Evolutionary conservation across 1,284 basidiomycete species (phyloP).

Genomic region (Bondarzewia mesenterica): DNA sequence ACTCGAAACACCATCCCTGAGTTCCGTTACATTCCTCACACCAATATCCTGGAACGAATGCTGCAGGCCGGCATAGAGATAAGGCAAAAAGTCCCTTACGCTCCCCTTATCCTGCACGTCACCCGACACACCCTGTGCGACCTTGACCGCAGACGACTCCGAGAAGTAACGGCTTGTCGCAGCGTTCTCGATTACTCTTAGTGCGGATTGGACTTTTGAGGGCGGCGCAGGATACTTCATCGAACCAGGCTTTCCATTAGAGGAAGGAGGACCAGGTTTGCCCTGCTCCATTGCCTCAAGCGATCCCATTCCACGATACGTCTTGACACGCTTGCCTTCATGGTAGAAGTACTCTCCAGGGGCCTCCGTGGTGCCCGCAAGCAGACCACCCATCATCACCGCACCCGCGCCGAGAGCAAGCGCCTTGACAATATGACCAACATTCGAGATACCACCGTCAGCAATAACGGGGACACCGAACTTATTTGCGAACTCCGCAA

Average conservation of each 20-base stretch:
- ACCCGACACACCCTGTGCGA: constrained; percentile 95
- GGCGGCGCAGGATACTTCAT: constrained; percentile 31
- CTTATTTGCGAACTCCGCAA: constrained; percentile 87
- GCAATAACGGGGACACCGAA: constrained; percentile 98
- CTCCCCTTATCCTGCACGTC: constrained; percentile 98
- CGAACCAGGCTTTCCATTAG: constrained; percentile 22
- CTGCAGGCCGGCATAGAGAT: constrained; percentile 88
- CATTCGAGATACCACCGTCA: constrained; percentile 95
- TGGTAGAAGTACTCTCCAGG: constrained; percentile 99
- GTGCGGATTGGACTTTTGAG: constrained; percentile 9
- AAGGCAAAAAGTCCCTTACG: constrained; percentile 86
- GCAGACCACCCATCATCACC: constrained; percentile 97
- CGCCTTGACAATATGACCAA: constrained; percentile 98
- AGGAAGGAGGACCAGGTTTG: constrained; percentile 31
- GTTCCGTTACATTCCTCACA: constrained; percentile 54
- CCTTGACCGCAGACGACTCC: constrained; percentile 91
- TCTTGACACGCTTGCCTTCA: constrained; percentile 97
- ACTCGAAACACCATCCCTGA: constrained; percentile 55
- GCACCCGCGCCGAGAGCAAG: constrained; percentile 89
- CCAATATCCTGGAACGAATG: constrained; percentile 97
- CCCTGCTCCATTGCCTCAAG: constrained; percentile 91
- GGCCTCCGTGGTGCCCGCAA: constrained; percentile 95
- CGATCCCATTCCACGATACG: constrained; percentile 94
- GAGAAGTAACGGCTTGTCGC: constrained; percentile 98
- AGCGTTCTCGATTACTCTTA: constrained; percentile 82